phyloP scores from a whole-genome alignment of 805 yeast genomes.

The Maudiozyma serrabonitensis region DNA sequence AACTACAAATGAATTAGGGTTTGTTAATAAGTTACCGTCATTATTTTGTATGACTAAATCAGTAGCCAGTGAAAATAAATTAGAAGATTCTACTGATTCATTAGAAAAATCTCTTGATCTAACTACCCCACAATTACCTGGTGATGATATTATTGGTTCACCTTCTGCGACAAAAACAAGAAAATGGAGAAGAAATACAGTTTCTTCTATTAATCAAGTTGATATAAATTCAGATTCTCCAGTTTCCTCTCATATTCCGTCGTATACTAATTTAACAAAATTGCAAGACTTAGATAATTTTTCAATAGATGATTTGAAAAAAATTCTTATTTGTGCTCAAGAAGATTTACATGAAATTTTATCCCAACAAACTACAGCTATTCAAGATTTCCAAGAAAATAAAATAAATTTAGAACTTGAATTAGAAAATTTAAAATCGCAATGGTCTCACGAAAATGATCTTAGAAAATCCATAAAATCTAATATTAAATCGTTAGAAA shows the following conservation, averaged over 20 bases:
- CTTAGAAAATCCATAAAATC: conserved; percentile 25
- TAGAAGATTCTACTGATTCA: background rate
- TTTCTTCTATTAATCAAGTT: conserved; percentile 1
- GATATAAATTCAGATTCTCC: conserved; percentile 1
- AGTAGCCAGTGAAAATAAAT: background rate
- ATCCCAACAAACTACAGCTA: conserved; percentile 16
- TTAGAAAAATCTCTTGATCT: background rate
- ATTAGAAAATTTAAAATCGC: conserved; percentile 22
- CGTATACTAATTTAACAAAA: conserved; percentile 21
- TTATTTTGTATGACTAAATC: conserved; percentile 22
- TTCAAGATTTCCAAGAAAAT: conserved; percentile 25
- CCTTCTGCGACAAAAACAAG: conserved; percentile 7
- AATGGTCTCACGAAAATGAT: conserved; percentile 28
- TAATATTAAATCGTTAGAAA: conserved; percentile 27
- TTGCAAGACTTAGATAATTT: conserved; percentile 23
- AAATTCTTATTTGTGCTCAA: conserved; percentile 25
- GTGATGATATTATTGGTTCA: background rate
- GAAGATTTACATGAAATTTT: conserved; percentile 29
- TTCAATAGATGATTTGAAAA: conserved; percentile 26
- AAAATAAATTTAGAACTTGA: conserved; percentile 22
- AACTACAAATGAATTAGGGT: conserved; percentile 27
- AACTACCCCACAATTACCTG: background rate
- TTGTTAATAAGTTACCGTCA: conserved; percentile 26
- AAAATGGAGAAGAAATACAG: conserved; percentile 20
- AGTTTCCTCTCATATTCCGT: conserved; percentile 7